Base-by-base conservation (phyloP, 148 eudicot species). In the Cornus kousa region DNA sequence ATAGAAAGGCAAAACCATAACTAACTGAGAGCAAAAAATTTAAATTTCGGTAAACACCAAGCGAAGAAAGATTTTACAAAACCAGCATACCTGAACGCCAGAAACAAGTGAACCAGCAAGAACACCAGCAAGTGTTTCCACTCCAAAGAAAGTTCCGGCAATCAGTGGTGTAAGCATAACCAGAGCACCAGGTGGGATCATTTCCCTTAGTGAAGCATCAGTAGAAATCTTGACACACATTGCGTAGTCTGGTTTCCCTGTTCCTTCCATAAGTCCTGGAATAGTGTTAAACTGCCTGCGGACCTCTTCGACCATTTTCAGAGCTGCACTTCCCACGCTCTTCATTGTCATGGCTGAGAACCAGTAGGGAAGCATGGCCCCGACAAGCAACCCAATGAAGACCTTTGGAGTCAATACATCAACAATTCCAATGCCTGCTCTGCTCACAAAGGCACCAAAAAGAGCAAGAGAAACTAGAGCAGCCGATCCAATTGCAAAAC, bases 241-340 rank as follows among this genome's bases (percentile, higher is more conserved):
- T 40, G 78, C 78, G 40, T 75, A 75, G 57, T 76, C 78, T 17
- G 78, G 78, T 31, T 76, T 76, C 0, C 39, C 71, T 76, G 37
- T 76, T 76, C 78, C 78, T 76, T 76, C 78, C 78, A 76, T 76
- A 46, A 76, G 78, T 16, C 78, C 78, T 17, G 78, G 78, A 40
- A 76, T 76, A 24, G 48, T 19, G 28, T 76, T 76, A 39, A 76
- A 76, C 70, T 76, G 78, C 13, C 78, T 37, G 8, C 78, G 70
- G n/a, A 76, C 78, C 60, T 76, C 78, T 76, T 76, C 78, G 35
- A 76, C 78, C 78, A 76, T 76, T 76, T 76, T 76, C 78, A 76
- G 31, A 22, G 78, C 78, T 22, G 78, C 78, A 43, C 40, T 75
- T 23, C 78, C 78, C 69, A 75, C 78, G 16, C 78, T 75, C 78